Evolutionary conservation across 148 eudicot species (phyloP).

Genomic region (Nepenthes gracilis): DNA sequence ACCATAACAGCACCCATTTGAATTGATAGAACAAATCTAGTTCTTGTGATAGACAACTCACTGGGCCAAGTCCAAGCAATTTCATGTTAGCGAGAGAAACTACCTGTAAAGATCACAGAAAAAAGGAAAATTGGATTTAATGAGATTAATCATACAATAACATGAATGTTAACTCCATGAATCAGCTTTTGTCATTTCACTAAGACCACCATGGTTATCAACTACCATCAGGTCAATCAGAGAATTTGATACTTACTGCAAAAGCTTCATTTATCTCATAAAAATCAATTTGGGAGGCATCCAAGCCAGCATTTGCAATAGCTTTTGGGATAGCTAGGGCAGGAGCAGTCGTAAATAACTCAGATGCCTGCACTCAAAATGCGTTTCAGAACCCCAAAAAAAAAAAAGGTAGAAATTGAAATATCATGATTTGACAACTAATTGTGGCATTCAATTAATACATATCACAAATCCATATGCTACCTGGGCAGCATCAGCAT

Average conservation of each 20-base stretch:
- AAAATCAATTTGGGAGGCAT: slow-evolving; percentile 76
- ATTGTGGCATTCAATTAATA: background rate
- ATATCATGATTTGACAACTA: background rate
- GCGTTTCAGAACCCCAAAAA: slow-evolving; percentile 4
- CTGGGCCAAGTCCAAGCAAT: slow-evolving; percentile 61
- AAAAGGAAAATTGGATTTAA: background rate
- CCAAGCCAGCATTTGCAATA: slow-evolving; percentile 74
- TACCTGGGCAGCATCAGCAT: slow-evolving; percentile 98
- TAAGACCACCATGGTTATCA: background rate
- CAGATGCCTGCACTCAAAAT: slow-evolving; percentile 53
- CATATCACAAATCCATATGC: background rate
- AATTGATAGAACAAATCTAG: background rate
- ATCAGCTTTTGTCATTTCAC: background rate
- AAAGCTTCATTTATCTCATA: slow-evolving; percentile 98
- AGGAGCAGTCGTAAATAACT: slow-evolving; percentile 87
- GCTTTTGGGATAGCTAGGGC: slow-evolving; percentile 95
- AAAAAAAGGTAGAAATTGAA: background rate
- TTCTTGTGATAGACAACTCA: slow-evolving; percentile 26
- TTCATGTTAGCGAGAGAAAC: slow-evolving; percentile 89
- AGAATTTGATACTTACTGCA: slow-evolving; percentile 41
- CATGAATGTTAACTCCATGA: background rate
- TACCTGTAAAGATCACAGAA: slow-evolving; percentile 39
- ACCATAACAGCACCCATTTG: background rate
- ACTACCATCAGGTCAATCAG: background rate
- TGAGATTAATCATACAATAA: background rate